Conservation (phyloP, 495 filamentous ascomycete species). For the Lepidopterella palustris region DNA sequence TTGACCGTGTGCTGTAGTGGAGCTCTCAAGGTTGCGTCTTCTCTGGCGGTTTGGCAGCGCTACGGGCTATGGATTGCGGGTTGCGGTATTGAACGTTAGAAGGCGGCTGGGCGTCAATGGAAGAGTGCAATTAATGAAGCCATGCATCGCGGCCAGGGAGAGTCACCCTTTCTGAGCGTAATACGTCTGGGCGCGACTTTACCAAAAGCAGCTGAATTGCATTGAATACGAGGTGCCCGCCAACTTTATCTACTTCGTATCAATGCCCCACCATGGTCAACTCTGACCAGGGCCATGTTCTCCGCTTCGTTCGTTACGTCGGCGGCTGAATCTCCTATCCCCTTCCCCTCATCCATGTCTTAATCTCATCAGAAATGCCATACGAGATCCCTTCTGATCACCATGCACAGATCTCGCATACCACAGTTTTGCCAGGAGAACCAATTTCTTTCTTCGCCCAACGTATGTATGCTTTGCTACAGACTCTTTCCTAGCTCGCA, state of each 20-base stretch:
- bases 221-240: too few relatives aligned
- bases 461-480: constrained; percentile 29
- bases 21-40: too few relatives aligned
- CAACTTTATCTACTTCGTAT: neutral
- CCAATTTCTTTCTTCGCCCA: constrained; percentile 9
- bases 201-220: too few relatives aligned
- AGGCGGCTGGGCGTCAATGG: constrained; percentile 13
- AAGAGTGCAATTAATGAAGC: neutral
- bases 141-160: neutral
- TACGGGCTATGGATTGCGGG: neutral
- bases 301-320: constrained; percentile 6
- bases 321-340: constrained; percentile 17
- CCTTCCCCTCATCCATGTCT: neutral
- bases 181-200: too few relatives aligned
- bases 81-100: neutral
- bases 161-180: neutral
- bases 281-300: neutral
- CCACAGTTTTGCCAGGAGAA: constrained; percentile 7
- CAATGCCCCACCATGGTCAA: neutral
- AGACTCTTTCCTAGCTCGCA: neutral
- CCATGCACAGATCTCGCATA: neutral
- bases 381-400: neutral
- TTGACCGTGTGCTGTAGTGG: too few relatives aligned
- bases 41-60: too few relatives aligned
- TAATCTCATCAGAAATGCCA: neutral